Evolutionary conservation across 2,329 filamentous ascomycete genomes (phyloP).

Genomic region (Calcarisporium arbuscula): DNA sequence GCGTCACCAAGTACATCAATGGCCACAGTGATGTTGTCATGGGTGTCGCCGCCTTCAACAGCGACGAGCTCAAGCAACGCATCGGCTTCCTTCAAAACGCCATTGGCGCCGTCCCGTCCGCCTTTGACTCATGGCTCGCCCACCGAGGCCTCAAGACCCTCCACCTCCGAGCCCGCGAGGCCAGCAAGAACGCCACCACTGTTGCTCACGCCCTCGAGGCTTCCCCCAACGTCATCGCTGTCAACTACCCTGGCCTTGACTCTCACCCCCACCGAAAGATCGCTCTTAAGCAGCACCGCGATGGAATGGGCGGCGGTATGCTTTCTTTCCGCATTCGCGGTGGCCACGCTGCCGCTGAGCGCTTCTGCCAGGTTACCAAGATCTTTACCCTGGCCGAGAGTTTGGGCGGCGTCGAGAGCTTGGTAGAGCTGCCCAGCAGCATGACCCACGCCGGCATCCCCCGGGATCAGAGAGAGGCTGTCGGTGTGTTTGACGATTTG

Average conservation of each 20-base stretch:
- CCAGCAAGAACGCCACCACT: slow-evolving; percentile 70
- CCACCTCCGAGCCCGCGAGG: slow-evolving; percentile 83
- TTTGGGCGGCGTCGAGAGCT: slow-evolving; percentile 83
- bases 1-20: slow-evolving; percentile 98
- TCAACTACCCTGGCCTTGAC: slow-evolving; percentile 91
- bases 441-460: slow-evolving; percentile 99
- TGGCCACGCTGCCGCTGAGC: slow-evolving; percentile 76
- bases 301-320: slow-evolving; percentile 95
- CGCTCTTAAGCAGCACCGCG: slow-evolving; percentile 83
- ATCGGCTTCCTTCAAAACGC: slow-evolving; percentile 94
- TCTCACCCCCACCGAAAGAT: slow-evolving; percentile 84
- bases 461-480: slow-evolving; percentile 79
- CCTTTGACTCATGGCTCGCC: slow-evolving; percentile 97
- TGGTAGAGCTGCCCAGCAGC: slow-evolving; percentile 85
- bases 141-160: slow-evolving; percentile 96
- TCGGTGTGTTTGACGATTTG: slow-evolving; percentile 91
- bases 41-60: slow-evolving; percentile 95
- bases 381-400: slow-evolving; percentile 93
- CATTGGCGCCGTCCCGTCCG: slow-evolving; percentile 87
- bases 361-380: slow-evolving; percentile 83
- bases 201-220: slow-evolving; percentile 72
- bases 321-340: slow-evolving; percentile 91
- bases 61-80: slow-evolving; percentile 66
- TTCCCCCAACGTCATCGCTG: slow-evolving; percentile 74
- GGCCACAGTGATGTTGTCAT: slow-evolving; percentile 96